Base-by-base conservation (phyloP, 768 basidiomycete genomes). In the Boletus rufocinnamomeus region DNA sequence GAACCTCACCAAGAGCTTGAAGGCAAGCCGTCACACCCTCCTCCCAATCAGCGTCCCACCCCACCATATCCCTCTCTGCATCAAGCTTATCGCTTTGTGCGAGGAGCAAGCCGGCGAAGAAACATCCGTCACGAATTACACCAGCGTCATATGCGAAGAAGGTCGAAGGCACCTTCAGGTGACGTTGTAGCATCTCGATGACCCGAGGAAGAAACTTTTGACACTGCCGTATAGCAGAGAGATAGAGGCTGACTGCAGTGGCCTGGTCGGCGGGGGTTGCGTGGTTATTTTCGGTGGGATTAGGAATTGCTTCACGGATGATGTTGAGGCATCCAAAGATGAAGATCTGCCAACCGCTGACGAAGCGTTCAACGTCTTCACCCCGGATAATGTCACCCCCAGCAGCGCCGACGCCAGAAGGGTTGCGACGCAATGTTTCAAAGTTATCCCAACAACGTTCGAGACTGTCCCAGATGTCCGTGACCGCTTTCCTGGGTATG, bases 261-360 rank as follows among this genome's bases (percentile, higher is more conserved):
- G 82, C 59, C 72, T 81, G 78, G 71, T 72, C 74, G 35, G 76
- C 83, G 56, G 73, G 82, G 72, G 71, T 66, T 65, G 75, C 65
- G 65, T 81, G 73, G 34, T 40, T 40, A 4, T 49, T 45, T 58
- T 86, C 84, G 67, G 89, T 87, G 4, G 41, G 46, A n/a, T 21
- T 27, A 35, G 47, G 47, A 32, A 97, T 82, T 3, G 86, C 82
- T 68, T 94, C 93, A 30, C 91, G 86, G 63, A 96, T 89, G 63
- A 93, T 82, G 71, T 95, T 95, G 70, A 94, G 82, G 71, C 90
- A 93, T 73, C 95, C 92, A 63, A 96, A 96, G 61, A 95, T 86
- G 74, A 91, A 94, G 54, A 93, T 88, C 82, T 91, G 89, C 93
- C 94, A 96, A 35, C 88, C 86, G 66, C 89, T 86, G 46, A 88